Evolutionary conservation across 192 early-diverging fungal genomes (phyloP).

Genomic region (Coemansia sp.): DNA sequence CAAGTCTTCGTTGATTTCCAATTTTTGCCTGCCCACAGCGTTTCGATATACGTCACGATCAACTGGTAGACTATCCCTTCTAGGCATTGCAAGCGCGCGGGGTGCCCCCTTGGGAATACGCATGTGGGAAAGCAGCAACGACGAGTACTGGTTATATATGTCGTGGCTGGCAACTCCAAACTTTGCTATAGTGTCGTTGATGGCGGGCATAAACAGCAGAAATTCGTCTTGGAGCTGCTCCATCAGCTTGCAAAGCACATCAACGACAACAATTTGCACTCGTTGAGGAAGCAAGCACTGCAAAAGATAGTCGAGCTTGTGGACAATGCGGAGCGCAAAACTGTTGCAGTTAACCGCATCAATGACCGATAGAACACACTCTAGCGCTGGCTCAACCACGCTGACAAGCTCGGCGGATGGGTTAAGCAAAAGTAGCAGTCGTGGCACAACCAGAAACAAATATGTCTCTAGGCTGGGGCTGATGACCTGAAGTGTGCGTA

Average conservation of each 20-base stretch:
- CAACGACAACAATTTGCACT: slow-evolving; percentile 68
- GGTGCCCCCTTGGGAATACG: slow-evolving; percentile 44
- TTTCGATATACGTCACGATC: not conserved
- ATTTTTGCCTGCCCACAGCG: not conserved
- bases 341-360: slow-evolving; percentile 80
- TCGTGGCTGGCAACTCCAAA: slow-evolving; percentile 62
- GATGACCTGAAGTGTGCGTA: slow-evolving; percentile 80
- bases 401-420: slow-evolving; percentile 57
- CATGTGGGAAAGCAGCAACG: slow-evolving; percentile 73
- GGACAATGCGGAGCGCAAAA: slow-evolving; percentile 88
- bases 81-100: slow-evolving; percentile 1
- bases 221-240: slow-evolving; percentile 87
- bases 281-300: slow-evolving; percentile 48
- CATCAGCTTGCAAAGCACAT: slow-evolving; percentile 76
- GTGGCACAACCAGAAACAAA: slow-evolving; percentile 87
- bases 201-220: slow-evolving; percentile 82
- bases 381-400: slow-evolving; percentile 68
- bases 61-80: not conserved
- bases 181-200: slow-evolving; percentile 73
- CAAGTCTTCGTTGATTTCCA: slow-evolving; percentile 42
- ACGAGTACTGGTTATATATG: slow-evolving; percentile 74
- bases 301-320: slow-evolving; percentile 80
- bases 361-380: slow-evolving; percentile 71
- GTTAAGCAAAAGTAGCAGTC: slow-evolving; percentile 78
- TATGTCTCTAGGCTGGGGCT: slow-evolving; percentile 92